Evolutionary conservation across 2,329 filamentous ascomycete species (phyloP), one percentile per base, ranked within the genome.

Genomic region (Hortaea werneckii): DNA sequence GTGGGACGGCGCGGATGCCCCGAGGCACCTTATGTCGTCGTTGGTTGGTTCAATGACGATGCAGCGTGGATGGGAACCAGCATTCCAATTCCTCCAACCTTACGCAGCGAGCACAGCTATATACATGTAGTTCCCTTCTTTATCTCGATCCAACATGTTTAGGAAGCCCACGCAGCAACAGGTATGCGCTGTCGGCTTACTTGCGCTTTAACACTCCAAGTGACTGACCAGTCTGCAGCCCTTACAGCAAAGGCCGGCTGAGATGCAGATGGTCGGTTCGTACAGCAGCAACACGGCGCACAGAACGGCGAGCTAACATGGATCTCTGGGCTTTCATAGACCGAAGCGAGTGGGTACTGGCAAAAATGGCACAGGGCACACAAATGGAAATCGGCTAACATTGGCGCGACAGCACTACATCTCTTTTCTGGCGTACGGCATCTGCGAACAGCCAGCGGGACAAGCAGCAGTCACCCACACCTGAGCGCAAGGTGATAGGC

Each of bases 241-340:
- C 30, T 1, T 8, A 13, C 37, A n/a, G 13, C 28, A 20, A 6
- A 11, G 12, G 9, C 40, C 42, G 41, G 74, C 96, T 87, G 92
- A 98, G 77, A 98, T 98, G 92, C 87, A 95, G 58, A 90, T 98
- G 84, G 89, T 98, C 75, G 90, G 92, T 96, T 83, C 77, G 82
- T 84, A 64, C 58, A 54, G 56, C 54, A 43, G 44, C 52, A 54
- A 46, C 52, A 50, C 43, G 47, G 48, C 46, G 47, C 47, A 50
- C 46, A 49, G 42, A 40, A 48, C 47, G 28, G 41, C 50, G 51
- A 62, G 65, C 67, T 70, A 65, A 70, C 60, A 60, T 60, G 56
- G 57, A 56, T 49, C 51, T 57, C 30, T 58, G 54, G 56, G 54
- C 56, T 8, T 58, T 54, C 43, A 54, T 57, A 65, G 63, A 65